Percentiles rank a stretch among this genome's conserved stretches.
Evolutionary conservation across 2,329 filamentous ascomycete genomes (phyloP).

Genomic region (Fusarium pilosicola): DNA sequence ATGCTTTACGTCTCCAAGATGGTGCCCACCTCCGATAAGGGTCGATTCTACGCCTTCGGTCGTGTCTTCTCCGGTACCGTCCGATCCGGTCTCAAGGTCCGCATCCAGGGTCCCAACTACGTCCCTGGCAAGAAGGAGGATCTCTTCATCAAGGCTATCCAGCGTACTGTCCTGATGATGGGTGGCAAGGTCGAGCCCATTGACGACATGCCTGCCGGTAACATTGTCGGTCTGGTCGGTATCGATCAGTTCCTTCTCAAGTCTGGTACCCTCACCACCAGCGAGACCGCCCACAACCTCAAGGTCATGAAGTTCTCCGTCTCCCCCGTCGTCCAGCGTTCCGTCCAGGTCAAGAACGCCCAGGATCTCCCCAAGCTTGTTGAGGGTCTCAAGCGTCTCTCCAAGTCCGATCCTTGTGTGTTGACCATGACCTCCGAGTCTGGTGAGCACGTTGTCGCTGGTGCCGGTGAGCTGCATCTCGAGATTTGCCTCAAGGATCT

Average conservation of each 20-base stretch:
- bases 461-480: slow-evolving; percentile 98
- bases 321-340: slow-evolving; percentile 97
- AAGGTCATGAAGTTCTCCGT: slow-evolving; percentile 99
- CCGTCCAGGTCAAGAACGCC: slow-evolving; percentile 99
- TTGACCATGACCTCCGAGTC: slow-evolving; percentile 88
- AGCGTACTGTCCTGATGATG: slow-evolving; percentile 99
- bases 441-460: slow-evolving; percentile 98
- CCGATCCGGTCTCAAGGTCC: slow-evolving; percentile 97
- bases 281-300: slow-evolving; percentile 98
- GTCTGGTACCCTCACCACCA: slow-evolving; percentile 98
- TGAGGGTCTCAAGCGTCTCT: slow-evolving; percentile 99
- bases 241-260: slow-evolving; percentile 99
- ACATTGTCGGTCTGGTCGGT: slow-evolving; percentile 99
- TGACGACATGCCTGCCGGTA: slow-evolving; percentile 98
- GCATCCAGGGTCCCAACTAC: slow-evolving; percentile 99
- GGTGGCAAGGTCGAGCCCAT: slow-evolving; percentile 99
- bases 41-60: slow-evolving; percentile 99
- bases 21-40: slow-evolving; percentile 99
- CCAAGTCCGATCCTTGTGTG: slow-evolving; percentile 99
- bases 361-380: slow-evolving; percentile 99
- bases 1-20: slow-evolving; percentile 99
- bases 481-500: slow-evolving; percentile 99
- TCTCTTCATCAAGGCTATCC: slow-evolving; percentile 98
- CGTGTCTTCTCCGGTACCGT: slow-evolving; percentile 99
- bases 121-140: slow-evolving; percentile 98